Evolutionary conservation across 495 filamentous ascomycete species (phyloP).

Genomic region (Neurospora africana): DNA sequence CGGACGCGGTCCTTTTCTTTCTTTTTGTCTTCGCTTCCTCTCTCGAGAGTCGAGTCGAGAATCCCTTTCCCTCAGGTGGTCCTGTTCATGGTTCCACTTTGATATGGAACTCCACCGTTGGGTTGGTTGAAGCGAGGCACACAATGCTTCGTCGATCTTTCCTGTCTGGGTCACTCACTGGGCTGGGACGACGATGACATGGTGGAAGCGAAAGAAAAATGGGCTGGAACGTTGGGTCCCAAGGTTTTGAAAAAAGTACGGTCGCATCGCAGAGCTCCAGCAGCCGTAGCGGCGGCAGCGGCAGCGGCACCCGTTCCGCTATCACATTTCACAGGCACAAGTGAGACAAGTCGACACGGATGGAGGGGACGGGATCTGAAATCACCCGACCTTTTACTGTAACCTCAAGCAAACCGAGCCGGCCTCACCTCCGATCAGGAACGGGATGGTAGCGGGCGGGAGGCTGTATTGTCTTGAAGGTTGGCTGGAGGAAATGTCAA

Average conservation of each 20-base stretch:
- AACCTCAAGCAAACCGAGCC: neutral
- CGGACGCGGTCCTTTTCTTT: neutral
- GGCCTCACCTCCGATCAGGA: neutral
- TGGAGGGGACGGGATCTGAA: neutral
- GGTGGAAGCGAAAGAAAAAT: neutral
- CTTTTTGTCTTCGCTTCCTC: neutral
- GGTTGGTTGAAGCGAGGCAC: neutral
- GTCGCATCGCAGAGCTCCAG: neutral
- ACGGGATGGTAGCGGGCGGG: neutral
- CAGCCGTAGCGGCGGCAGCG: neutral
- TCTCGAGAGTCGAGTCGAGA: neutral
- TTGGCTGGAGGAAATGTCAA: neutral
- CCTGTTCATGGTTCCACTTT: neutral
- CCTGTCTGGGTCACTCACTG: neutral
- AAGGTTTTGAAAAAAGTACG: neutral
- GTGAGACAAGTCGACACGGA: neutral
- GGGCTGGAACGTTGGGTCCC: neutral
- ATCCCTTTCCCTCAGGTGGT: neutral
- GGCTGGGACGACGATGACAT: neutral
- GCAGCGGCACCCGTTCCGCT: neutral
- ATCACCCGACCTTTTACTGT: neutral
- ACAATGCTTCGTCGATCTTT: neutral
- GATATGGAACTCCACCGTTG: neutral
- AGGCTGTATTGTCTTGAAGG: neutral
- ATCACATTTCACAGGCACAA: neutral